Evolutionary conservation across 202 grass and related monocot genomes (phyloP).

Genomic region (Setaria viridis): DNA sequence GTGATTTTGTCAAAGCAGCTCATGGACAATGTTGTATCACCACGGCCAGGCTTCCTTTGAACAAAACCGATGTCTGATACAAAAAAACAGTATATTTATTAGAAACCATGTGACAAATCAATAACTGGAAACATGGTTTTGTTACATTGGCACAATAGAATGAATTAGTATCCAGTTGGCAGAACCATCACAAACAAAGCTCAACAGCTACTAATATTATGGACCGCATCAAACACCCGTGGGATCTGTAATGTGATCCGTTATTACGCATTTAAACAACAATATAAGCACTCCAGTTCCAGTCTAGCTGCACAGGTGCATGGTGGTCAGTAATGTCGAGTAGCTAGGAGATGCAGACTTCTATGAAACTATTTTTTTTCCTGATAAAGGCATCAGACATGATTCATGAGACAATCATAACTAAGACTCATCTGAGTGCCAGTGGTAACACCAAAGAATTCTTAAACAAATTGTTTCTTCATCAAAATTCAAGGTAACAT

Average conservation of each 20-base stretch:
- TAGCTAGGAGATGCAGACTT: neutral
- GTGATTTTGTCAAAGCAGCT: conserved; percentile 91
- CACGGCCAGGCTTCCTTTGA: conserved; percentile 83
- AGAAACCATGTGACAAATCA: neutral
- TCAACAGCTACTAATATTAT: neutral
- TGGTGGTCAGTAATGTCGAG: neutral
- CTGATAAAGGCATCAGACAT: neutral
- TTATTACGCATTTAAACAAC: neutral
- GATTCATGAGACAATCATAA: neutral
- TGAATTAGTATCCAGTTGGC: neutral
- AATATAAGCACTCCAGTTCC: neutral
- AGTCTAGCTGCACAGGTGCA: neutral
- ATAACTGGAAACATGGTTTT: neutral
- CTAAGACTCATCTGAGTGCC: neutral
- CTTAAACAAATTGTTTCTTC: neutral
- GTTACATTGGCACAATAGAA: neutral
- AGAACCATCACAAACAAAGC: neutral
- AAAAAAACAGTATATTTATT: conserved; percentile 17
- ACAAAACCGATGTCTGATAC: conserved; percentile 47
- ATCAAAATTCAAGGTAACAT: neutral
- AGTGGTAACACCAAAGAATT: neutral
- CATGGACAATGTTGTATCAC: conserved; percentile 77
- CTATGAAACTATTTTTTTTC: neutral
- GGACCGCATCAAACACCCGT: neutral
- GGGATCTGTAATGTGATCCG: neutral